Evolutionary conservation across 805 yeast genomes (phyloP).

Genomic region (Wickerhamomyces chambardii): DNA sequence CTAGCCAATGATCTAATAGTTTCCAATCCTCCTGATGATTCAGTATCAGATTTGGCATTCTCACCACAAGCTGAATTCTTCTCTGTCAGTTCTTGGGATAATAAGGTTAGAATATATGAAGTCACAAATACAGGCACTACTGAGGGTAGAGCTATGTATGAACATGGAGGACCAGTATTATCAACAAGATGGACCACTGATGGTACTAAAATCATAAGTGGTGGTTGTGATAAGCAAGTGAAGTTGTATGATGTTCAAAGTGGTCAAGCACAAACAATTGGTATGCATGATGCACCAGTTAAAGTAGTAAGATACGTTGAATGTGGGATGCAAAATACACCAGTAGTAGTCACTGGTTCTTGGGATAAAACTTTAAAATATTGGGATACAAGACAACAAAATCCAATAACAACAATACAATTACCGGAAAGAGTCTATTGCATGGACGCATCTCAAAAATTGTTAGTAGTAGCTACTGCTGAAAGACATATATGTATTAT

Average conservation of each 20-base stretch:
- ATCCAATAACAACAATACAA: conserved; percentile 71
- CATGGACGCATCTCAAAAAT: conserved; percentile 75
- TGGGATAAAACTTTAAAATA: conserved; percentile 95
- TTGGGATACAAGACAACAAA: conserved; percentile 88
- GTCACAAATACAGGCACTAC: conserved; percentile 65
- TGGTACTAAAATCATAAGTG: conserved; percentile 81
- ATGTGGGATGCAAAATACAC: conserved; percentile 75
- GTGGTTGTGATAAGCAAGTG: conserved; percentile 88
- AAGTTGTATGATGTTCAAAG: conserved; percentile 73
- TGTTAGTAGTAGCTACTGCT: conserved; percentile 91
- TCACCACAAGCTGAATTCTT: conserved; percentile 78
- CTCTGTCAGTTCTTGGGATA: conserved; percentile 90
- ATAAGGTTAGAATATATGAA: conserved; percentile 88
- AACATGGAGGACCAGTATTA: conserved; percentile 84
- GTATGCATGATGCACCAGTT: conserved; percentile 79
- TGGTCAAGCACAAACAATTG: conserved; percentile 79
- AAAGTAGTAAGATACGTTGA: conserved; percentile 66
- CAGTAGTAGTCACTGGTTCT: conserved; percentile 81
- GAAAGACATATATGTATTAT: conserved; percentile 74
- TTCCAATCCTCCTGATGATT: conserved; percentile 85
- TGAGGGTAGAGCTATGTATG: conserved; percentile 83
- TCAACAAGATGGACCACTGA: conserved; percentile 77
- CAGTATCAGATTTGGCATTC: conserved; percentile 75
- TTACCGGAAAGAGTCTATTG: conserved; percentile 88
- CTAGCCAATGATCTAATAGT: conserved; percentile 63